These are phyloP conservation scores for Lodderomyces margitis DNA, from an alignment of 1,139 yeast species.

Conservation along the genomic window DNA sequence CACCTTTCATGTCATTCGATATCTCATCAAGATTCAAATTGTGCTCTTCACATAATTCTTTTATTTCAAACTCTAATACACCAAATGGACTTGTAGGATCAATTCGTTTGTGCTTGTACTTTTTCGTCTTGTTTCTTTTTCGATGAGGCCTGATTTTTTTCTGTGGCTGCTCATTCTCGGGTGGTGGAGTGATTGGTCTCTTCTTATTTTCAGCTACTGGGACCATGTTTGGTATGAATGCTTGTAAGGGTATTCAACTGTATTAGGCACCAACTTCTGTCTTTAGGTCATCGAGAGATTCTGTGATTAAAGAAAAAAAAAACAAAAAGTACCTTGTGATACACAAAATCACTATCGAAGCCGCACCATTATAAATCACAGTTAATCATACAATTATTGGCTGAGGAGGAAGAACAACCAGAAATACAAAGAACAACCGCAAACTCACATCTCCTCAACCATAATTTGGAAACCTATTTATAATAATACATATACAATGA, in stretches of 20 bases:
- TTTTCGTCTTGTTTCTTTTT: constrained; percentile 18
- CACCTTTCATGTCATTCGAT: constrained; percentile 59
- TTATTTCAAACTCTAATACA: constrained; percentile 71
- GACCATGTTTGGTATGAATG: too few species aligned
- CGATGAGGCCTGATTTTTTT: constrained; percentile 1
- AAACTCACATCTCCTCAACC: neutral
- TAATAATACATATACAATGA: neutral
- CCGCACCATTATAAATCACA: neutral
- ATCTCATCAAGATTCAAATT: constrained; percentile 47
- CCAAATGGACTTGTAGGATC: constrained; percentile 86
- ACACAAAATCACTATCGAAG: constrained; percentile 1
- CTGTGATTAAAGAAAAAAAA: neutral
- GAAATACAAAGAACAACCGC: neutral
- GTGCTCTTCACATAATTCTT: constrained; percentile 48
- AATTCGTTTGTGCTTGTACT: constrained; percentile 56
- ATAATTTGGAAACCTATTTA: neutral
- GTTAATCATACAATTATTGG: constrained; percentile 4
- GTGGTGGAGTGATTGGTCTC: constrained; percentile 6
- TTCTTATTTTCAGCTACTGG: constrained; percentile 10
- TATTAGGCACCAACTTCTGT: neutral
- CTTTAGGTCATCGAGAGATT: neutral
- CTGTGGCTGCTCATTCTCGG: constrained; percentile 3
- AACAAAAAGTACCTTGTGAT: neutral
- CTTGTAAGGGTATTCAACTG: too few species aligned
- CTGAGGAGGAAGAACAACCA: constrained; percentile 5